Conservation (phyloP, 2,329 filamentous ascomycete genomes). For the Calonectria montana region DNA sequence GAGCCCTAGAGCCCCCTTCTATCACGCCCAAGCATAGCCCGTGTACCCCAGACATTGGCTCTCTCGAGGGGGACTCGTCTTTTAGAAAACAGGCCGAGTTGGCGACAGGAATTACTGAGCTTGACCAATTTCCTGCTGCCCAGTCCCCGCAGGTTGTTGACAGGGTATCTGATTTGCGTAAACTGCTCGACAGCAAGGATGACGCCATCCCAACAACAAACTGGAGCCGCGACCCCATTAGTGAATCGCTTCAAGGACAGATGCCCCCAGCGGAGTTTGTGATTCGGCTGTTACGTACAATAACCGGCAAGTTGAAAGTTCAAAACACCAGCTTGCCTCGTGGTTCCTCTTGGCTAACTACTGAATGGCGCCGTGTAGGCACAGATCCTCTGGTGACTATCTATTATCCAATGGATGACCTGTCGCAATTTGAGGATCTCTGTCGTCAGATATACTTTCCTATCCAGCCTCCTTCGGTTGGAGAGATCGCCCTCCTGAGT, state of each 20-base stretch:
- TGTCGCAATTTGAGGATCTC: not conserved
- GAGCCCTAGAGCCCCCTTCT: not conserved
- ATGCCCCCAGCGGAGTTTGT: not conserved
- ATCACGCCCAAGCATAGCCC: not conserved
- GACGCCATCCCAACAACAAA: not conserved
- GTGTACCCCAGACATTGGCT: not conserved
- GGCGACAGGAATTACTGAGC: not conserved
- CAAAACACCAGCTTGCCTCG: not conserved
- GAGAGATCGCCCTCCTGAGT: not conserved
- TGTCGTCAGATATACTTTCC: not conserved
- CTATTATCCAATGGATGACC: not conserved
- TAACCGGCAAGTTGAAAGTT: not conserved
- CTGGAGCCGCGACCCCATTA: not conserved
- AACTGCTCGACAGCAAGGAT: not conserved
- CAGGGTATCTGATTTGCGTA: constrained; percentile 1
- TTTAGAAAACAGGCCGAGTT: not conserved
- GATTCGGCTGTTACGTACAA: not conserved
- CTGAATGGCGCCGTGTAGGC: not conserved
- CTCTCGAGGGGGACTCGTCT: not conserved
- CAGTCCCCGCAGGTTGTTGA: not conserved
- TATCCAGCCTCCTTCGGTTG: not conserved
- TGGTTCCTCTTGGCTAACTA: not conserved
- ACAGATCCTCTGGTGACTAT: not conserved
- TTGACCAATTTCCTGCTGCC: not conserved
- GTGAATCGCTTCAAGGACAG: not conserved